These are phyloP conservation scores for Ammopiptanthus mongolicus DNA, from an alignment of 306 rosid species.

Conservation along the genomic window DNA sequence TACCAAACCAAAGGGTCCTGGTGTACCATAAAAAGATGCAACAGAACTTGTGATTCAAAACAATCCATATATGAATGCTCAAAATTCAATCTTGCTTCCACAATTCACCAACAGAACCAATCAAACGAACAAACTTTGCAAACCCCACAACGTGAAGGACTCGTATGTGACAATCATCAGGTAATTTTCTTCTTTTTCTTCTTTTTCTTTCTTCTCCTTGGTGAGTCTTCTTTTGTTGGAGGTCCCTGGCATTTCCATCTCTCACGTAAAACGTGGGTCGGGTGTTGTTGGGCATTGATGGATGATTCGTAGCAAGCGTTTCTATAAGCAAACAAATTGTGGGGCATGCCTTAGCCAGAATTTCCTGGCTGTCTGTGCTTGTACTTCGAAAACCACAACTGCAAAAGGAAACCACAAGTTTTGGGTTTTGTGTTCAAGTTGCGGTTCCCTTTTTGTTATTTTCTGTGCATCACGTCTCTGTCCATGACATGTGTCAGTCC, in stretches of 20 bases:
- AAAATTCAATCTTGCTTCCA: constrained; percentile 16
- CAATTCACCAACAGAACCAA: constrained; percentile 9
- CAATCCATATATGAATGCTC: not conserved
- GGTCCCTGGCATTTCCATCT: constrained; percentile 24
- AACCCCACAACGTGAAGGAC: constrained; percentile 7
- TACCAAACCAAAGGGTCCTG: not conserved
- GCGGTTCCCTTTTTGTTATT: constrained; percentile 20
- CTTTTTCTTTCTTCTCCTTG: constrained; percentile 21
- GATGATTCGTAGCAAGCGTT: constrained; percentile 25
- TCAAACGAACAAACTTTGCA: constrained; percentile 19
- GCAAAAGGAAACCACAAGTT: constrained; percentile 21
- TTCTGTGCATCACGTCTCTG: not conserved
- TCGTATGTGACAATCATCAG: not conserved
- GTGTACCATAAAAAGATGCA: constrained; percentile 18
- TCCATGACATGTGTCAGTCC: constrained; percentile 22
- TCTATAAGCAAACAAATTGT: constrained; percentile 35
- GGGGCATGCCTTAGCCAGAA: constrained; percentile 59
- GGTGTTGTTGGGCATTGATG: constrained; percentile 20
- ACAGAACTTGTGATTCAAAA: not conserved
- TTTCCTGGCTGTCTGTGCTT: constrained; percentile 37
- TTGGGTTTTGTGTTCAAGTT: constrained; percentile 13
- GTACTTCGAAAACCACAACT: constrained; percentile 30
- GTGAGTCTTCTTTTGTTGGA: constrained; percentile 17
- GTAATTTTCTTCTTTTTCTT: constrained; percentile 14
- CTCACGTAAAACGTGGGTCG: constrained; percentile 11